Evolutionary conservation across 164 flowering plant species (phyloP).

Genomic region (Cinnamomum micranthum): DNA sequence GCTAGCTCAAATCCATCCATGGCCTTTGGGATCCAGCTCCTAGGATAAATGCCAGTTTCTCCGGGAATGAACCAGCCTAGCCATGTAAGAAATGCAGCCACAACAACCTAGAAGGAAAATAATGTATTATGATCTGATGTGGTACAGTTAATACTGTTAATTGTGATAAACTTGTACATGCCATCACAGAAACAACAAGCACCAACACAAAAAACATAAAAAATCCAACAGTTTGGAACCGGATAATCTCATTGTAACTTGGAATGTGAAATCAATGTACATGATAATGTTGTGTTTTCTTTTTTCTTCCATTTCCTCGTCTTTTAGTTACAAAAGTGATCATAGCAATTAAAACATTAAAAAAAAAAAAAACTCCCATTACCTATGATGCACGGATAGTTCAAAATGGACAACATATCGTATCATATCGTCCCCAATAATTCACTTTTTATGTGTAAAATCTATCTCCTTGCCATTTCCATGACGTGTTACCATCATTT

Average conservation of each 20-base stretch:
- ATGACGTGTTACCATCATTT: no score
- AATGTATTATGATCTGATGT: neutral
- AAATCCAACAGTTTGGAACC: neutral
- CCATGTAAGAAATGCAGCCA: constrained; percentile 78
- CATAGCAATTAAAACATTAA: no score
- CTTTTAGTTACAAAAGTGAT: no score
- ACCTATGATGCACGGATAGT: no score
- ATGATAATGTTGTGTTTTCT: no score
- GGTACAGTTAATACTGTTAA: neutral
- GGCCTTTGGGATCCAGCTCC: constrained; percentile 66
- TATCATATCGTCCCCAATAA: no score
- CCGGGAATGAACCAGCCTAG: constrained; percentile 81
- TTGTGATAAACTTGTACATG: neutral
- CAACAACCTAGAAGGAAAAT: constrained; percentile 55
- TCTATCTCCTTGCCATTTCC: no score
- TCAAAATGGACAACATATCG: no score
- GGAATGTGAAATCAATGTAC: neutral
- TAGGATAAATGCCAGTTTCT: constrained; percentile 62
- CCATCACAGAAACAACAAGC: neutral
- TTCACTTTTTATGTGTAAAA: no score
- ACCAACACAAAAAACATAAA: neutral
- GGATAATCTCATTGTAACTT: neutral
- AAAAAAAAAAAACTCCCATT: no score
- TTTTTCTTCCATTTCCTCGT: no score
- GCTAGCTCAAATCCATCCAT: constrained; percentile 93